phyloP scores from a whole-genome alignment of 441 rosid species.

The Corymbia citriodora region DNA sequence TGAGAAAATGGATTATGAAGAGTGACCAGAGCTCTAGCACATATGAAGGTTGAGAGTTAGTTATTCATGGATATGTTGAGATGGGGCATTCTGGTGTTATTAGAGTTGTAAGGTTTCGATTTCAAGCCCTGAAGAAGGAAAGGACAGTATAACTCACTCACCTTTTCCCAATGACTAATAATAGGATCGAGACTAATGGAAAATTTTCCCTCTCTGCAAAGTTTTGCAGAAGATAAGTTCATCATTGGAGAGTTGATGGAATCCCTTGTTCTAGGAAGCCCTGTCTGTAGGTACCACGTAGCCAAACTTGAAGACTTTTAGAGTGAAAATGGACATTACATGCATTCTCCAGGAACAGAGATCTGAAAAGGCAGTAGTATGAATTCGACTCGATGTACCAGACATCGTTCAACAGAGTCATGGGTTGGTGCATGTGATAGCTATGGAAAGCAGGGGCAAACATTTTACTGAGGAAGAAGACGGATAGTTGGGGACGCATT shows the following conservation, averaged over 20 bases:
- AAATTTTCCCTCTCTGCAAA: not conserved
- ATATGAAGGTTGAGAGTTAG: not conserved
- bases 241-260: not conserved
- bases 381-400: not conserved
- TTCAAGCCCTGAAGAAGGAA: not conserved
- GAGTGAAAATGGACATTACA: not conserved
- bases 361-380: not conserved
- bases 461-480: not conserved
- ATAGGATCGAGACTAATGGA: not conserved
- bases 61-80: not conserved
- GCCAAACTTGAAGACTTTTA: not conserved
- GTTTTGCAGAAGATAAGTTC: not conserved
- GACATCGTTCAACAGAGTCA: not conserved
- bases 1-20: constrained; percentile 4
- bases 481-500: not conserved
- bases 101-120: not conserved
- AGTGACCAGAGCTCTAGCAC: not conserved
- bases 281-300: not conserved
- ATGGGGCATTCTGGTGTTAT: not conserved
- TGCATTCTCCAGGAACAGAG: not conserved
- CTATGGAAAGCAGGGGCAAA: not conserved
- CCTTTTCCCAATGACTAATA: not conserved
- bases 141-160: not conserved
- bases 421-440: not conserved
- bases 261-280: not conserved